Base-by-base conservation (phyloP, 2,329 filamentous ascomycete species). In the Hymenoscyphus scutula region DNA sequence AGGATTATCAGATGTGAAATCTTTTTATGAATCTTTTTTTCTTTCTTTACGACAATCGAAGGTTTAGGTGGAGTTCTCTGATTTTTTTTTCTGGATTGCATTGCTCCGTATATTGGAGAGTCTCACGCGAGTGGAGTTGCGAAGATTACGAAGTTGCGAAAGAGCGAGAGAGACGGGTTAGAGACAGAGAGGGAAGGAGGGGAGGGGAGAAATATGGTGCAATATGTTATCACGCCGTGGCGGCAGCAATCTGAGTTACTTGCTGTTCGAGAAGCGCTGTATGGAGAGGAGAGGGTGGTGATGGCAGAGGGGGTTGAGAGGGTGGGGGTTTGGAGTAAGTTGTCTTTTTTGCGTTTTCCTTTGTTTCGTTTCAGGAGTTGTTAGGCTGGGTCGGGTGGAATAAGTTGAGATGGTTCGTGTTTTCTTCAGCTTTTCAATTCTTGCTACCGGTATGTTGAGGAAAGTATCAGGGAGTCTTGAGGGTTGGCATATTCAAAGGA, bases 221-320 rank as follows among this genome's bases (percentile, higher is more conserved):
- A 87, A 72, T 91, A 90, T 76, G 81, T 88, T 65, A 86, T 89
- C 71, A 91, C 89, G 60, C 89, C 89, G 37, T 92, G 89, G 89
- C 86, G 88, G 67, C 78, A 84, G 74, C 82, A 81, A 60, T 73
- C 77, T 62, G 89, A 92, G 73, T 83, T 93, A 64, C 81, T 91
- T 62, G 75, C 78, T 56, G 84, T 92, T 60, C 84, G 89, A 64
- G 74, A 78, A 59, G 83, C 88, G 68, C 83, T 93, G 68, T 92
- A 90, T 74, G 63, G 64, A 60, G 65, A 60, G 59, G 66, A 25
- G 25, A 56, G 23, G 17, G 68, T 58, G 67, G 69, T 70, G 61
- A 73, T 75, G 64, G 79, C 80, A 68, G 76, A 79, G 62, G 81
- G 84, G 65, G 81, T 85, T 60, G 81, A 82, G 58, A 79, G 82